Evolutionary conservation across 2,329 filamentous ascomycete species (phyloP), one percentile per base, ranked within the genome.

Genomic region (Lecanoromycetidae sp.): DNA sequence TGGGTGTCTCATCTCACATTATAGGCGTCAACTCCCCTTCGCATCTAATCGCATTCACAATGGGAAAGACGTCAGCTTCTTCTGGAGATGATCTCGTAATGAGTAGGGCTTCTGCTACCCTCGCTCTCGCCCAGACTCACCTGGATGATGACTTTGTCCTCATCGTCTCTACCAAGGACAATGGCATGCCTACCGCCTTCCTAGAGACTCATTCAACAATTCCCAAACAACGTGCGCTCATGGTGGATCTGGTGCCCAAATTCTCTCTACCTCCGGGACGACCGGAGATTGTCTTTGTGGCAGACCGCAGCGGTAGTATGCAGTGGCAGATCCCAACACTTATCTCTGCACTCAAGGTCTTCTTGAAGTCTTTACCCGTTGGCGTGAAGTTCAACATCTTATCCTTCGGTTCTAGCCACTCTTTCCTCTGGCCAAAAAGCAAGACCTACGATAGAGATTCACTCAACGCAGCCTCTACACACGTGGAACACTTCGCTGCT

Each of bases 281-380:
- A 17, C 72, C 73, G 0, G 82, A 87, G 57, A 71, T 87, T 17
- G 75, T 87, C 17, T 86, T 87, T 54, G 65, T 87, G 3, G 81
- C 78, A 47, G 83, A 87, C 58, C 73, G 81, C 44, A 84, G 79
- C 47, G 81, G 80, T 0, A 83, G 79, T 26, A 73, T 73, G 66
- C 4, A 33, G 3, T 57, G 58, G 27, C 74, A 72, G 7, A 77
- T 78, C 5, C 47, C 43, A 1, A 63, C 72, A 0, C 62, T 75
- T 4, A 61, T 66, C 38, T 63, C 69, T 8, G 74, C 76, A 4
- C 63, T 79, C 51, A 66, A 66, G 22, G 67, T 77, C 32, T 79
- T 79, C 55, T 56, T 80, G 17, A 77, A 77, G 54, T 77, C 74
- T 0, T 61, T 79, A 13, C 76, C 73, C 0, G 51, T 74, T 10